Base-by-base conservation (phyloP, 1,284 basidiomycete species). In the Quambalaria eucalypti region DNA sequence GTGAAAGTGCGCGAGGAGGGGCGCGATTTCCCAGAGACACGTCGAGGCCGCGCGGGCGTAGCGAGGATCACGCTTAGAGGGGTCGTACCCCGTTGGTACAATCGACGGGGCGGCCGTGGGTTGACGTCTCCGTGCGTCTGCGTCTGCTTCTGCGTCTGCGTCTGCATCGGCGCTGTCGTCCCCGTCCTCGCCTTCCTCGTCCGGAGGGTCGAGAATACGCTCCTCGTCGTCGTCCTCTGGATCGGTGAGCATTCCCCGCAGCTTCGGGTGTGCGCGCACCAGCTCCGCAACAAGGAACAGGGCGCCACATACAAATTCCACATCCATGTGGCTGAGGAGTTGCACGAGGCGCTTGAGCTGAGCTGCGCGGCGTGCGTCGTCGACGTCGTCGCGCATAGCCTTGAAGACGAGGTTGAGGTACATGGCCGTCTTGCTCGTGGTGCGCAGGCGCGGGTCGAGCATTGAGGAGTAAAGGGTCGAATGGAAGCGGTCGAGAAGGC, bases 351-450 rank as follows among this genome's bases (percentile, higher is more conserved):
- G 80, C 73, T 89, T 85, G 40, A 96, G 82, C 56, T 97, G 85
- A 0, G 90, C 89, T 76, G 85, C 85, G 8, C 87, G 82, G 19
- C 90, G 81, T 56, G 82, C 82, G 0, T 76, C 63, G 51, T 83
- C 84, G 10, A 76, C 76, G 70, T 96, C 93, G 2, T 81, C 81
- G 77, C 95, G 95, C 65, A 97, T 78, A 16, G 89, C 86, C 73
- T 90, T 93, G 83, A 95, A 93, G 21, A 97, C 77, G 21, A 99
- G 78, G 76, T 98, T 98, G 63, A 99, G 82, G 76, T 96, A 98
- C 86, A 98, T 89, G 7, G 92, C 90, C 76, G 97, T 91, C 76
- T 98, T 97, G 28, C 87, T 88, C 16, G 90, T 90, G 1, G 81
- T 81, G 16, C 85, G 81, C 4, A 99, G 81, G 10, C 95, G 85